A percentile compares a stretch with the other conserved stretches of the same genome.
These are phyloP conservation scores for Candida caryicola DNA, from an alignment of 805 yeast species.

Conservation along the genomic window DNA sequence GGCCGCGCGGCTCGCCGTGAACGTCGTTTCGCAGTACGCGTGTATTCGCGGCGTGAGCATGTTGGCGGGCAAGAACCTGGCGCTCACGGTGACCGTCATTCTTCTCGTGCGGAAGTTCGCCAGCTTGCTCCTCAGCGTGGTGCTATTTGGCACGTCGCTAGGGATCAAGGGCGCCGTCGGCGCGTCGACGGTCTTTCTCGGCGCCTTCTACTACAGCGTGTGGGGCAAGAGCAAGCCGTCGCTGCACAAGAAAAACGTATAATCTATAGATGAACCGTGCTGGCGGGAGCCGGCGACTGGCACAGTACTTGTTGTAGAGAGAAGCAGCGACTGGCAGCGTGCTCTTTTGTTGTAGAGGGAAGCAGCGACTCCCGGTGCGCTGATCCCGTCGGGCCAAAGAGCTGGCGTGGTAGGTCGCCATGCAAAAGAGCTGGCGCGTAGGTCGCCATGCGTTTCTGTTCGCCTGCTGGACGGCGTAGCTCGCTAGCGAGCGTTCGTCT, in stretches of 20 bases:
- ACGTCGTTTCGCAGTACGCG: conserved; percentile 27
- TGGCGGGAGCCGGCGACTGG: no score
- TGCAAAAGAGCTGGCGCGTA: no score
- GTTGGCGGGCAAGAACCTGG: conserved; percentile 55
- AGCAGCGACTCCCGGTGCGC: no score
- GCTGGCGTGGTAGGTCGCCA: no score
- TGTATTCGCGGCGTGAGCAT: conserved; percentile 70
- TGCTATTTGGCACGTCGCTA: conserved; percentile 48
- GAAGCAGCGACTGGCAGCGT: no score
- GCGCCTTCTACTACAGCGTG: conserved; percentile 3
- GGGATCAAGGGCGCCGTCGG: conserved; percentile 43
- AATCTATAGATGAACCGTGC: no score
- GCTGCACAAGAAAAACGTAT: background rate
- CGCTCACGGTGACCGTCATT: conserved; percentile 61
- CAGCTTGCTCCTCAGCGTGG: conserved; percentile 55
- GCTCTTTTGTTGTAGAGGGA: no score
- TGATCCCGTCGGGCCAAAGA: no score
- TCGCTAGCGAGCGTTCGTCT: background rate
- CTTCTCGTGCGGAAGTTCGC: conserved; percentile 59
- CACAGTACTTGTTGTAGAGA: no score
- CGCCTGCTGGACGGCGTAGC: conserved; percentile 8
- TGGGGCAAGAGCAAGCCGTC: background rate
- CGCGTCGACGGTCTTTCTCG: conserved; percentile 40
- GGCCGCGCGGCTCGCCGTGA: no score
- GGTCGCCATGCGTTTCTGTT: no score